Conservation (phyloP, 2,329 filamentous ascomycete species). For the Pestalotiopsis sp. region DNA sequence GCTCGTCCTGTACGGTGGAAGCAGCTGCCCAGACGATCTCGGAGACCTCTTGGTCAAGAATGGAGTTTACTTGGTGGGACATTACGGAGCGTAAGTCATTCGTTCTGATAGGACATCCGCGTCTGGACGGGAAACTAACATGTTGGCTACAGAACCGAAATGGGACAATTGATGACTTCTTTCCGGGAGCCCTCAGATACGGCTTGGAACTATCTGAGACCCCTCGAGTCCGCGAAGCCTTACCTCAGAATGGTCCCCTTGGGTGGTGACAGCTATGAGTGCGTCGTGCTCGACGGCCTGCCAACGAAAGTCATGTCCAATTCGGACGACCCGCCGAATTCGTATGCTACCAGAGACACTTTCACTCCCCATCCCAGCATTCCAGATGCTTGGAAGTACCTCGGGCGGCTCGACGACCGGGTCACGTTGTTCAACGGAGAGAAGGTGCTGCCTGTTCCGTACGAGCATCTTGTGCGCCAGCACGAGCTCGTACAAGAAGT, state of each 20-base stretch:
- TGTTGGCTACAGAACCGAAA: constrained; percentile 37
- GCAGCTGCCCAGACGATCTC: constrained; percentile 43
- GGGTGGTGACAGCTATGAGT: constrained; percentile 26
- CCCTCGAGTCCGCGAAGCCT: constrained; percentile 36
- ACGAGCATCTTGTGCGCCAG: constrained; percentile 37
- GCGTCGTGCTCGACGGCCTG: constrained; percentile 36
- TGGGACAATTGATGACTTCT: constrained; percentile 44
- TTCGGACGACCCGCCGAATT: constrained; percentile 37
- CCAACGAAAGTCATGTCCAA: constrained; percentile 39
- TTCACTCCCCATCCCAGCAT: constrained; percentile 39
- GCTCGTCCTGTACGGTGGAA: constrained; percentile 42
- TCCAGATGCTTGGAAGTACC: constrained; percentile 40
- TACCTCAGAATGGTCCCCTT: constrained; percentile 39
- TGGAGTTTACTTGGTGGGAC: constrained; percentile 38
- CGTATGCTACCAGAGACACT: constrained; percentile 38
- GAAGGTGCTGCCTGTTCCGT: constrained; percentile 38
- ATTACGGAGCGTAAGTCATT: constrained; percentile 41
- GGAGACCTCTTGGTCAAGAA: constrained; percentile 39
- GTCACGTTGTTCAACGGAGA: constrained; percentile 42
- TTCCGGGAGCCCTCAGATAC: constrained; percentile 39
- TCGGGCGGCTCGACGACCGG: constrained; percentile 39
- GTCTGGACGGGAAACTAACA: constrained; percentile 17
- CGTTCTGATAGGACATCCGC: background rate
- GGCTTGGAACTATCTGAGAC: constrained; percentile 44
- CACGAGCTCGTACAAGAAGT: constrained; percentile 34